Evolutionary conservation across 768 basidiomycete species (phyloP).

Genomic region (Tephrocybe sp.): DNA sequence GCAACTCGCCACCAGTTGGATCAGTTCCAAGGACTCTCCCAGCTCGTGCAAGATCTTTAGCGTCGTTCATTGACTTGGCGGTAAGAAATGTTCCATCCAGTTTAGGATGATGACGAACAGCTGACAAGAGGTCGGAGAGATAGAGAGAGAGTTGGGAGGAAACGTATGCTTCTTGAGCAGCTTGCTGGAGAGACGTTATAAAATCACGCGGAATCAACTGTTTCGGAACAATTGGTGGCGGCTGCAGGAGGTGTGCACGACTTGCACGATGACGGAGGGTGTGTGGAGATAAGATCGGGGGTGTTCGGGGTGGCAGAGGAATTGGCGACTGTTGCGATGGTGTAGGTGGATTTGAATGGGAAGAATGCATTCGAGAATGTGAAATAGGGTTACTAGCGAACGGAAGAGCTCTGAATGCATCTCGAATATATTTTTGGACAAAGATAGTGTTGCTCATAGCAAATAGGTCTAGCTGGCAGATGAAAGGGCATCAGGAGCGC

Average conservation of each 20-base stretch:
- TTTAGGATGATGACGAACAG: slow-evolving; percentile 66
- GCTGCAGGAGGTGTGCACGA: slow-evolving; percentile 16
- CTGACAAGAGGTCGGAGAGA: slow-evolving; percentile 69
- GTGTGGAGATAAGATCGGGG: slow-evolving; percentile 24
- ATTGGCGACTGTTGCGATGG: slow-evolving; percentile 25
- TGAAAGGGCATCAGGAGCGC: slow-evolving; percentile 6
- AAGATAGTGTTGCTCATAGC: slow-evolving; percentile 68
- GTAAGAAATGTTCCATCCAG: slow-evolving; percentile 71
- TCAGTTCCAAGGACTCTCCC: slow-evolving; percentile 63
- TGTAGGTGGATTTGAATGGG: slow-evolving; percentile 28
- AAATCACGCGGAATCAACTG: slow-evolving; percentile 27
- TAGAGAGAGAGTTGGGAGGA: slow-evolving; percentile 58
- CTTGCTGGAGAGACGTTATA: slow-evolving; percentile 26
- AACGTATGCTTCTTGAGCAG: slow-evolving; percentile 38
- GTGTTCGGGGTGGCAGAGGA: slow-evolving; percentile 20
- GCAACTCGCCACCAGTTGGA: slow-evolving; percentile 56
- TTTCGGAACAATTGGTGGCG: slow-evolving; percentile 24
- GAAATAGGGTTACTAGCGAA: slow-evolving; percentile 20
- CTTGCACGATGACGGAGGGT: slow-evolving; percentile 14
- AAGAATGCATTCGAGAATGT: slow-evolving; percentile 20
- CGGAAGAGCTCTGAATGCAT: slow-evolving; percentile 30
- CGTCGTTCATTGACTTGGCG: slow-evolving; percentile 56
- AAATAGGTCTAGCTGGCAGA: slow-evolving; percentile 67
- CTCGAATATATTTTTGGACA: slow-evolving; percentile 40
- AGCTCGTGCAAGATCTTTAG: slow-evolving; percentile 64